Conservation (phyloP, 1,139 yeast genomes). For the Geotrichum armillariae region DNA sequence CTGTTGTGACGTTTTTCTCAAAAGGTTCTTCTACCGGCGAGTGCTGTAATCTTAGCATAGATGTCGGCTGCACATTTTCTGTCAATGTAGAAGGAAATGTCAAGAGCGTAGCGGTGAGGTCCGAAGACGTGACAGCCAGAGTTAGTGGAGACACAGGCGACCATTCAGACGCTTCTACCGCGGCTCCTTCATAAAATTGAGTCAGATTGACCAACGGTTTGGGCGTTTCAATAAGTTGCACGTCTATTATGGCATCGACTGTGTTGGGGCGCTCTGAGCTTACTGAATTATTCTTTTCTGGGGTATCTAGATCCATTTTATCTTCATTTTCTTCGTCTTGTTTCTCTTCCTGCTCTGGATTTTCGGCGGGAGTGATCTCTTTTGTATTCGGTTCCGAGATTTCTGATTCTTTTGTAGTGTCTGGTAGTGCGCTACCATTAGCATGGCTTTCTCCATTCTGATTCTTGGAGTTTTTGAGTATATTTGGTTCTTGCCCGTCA, state of each 20-base stretch:
- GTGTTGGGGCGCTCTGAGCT: constrained; percentile 2
- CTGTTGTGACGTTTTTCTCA: constrained; percentile 34
- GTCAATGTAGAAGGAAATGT: constrained; percentile 13
- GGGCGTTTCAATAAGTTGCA: constrained; percentile 15
- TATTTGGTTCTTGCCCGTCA: constrained; percentile 25
- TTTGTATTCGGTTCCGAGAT: constrained; percentile 4
- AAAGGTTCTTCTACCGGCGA: constrained; percentile 18
- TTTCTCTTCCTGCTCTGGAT: neutral
- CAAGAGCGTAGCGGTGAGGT: constrained; percentile 17
- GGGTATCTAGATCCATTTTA: constrained; percentile 18
- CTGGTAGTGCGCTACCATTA: neutral
- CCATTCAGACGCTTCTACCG: constrained; percentile 30
- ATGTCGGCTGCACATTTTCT: constrained; percentile 8
- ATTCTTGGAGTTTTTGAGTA: neutral
- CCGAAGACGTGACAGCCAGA: constrained; percentile 27
- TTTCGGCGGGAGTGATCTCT: neutral
- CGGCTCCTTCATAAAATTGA: constrained; percentile 19
- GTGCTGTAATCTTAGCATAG: constrained; percentile 14
- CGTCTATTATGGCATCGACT: constrained; percentile 19
- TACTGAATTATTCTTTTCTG: neutral
- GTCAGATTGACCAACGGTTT: constrained; percentile 14
- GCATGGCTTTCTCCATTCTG: neutral
- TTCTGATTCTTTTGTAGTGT: neutral
- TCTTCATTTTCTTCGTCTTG: constrained; percentile 15
- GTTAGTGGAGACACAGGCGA: constrained; percentile 26